Evolutionary conservation across 352 stramenopile species (phyloP).

Genomic region (Pseudoperonospora humuli): DNA sequence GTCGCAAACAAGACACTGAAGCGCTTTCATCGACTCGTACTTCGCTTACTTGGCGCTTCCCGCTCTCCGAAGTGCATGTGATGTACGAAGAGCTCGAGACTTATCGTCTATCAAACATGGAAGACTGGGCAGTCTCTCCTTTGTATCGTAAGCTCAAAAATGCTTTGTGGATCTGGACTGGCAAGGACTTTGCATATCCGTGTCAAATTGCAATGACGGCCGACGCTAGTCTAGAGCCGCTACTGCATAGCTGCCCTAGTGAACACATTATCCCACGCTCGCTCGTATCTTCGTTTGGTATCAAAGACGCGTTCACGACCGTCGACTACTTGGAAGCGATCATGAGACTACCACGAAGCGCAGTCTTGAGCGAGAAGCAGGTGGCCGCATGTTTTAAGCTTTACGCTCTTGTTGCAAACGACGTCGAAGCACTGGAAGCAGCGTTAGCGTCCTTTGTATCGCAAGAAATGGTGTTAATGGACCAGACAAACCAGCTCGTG

Average conservation of each 20-base stretch:
- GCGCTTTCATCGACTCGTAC: not conserved
- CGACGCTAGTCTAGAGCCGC: conserved; percentile 39
- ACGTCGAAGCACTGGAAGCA: conserved; percentile 19
- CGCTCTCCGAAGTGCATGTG: conserved; percentile 37
- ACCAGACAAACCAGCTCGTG: conserved; percentile 27
- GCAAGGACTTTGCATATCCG: conserved; percentile 41
- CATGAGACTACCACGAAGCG: conserved; percentile 28
- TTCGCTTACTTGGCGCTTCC: conserved; percentile 19
- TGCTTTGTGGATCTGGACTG: conserved; percentile 64
- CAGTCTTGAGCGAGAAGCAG: conserved; percentile 20
- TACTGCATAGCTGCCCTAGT: conserved; percentile 50
- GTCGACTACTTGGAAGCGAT: conserved; percentile 54
- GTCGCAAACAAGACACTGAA: conserved; percentile 5
- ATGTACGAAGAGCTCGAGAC: conserved; percentile 56
- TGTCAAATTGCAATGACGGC: conserved; percentile 45
- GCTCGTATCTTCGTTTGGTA: conserved; percentile 43
- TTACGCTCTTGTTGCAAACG: conserved; percentile 33
- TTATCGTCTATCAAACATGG: conserved; percentile 20
- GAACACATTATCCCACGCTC: conserved; percentile 49
- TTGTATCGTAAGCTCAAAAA: conserved; percentile 35
- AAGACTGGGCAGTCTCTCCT: conserved; percentile 18
- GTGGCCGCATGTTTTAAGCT: conserved; percentile 39
- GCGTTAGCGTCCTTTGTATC: conserved; percentile 19
- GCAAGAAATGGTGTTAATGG: conserved; percentile 38
- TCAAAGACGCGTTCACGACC: conserved; percentile 42